Conservation (phyloP, 1,284 basidiomycete genomes). For the Sanghuangporus baumii region DNA sequence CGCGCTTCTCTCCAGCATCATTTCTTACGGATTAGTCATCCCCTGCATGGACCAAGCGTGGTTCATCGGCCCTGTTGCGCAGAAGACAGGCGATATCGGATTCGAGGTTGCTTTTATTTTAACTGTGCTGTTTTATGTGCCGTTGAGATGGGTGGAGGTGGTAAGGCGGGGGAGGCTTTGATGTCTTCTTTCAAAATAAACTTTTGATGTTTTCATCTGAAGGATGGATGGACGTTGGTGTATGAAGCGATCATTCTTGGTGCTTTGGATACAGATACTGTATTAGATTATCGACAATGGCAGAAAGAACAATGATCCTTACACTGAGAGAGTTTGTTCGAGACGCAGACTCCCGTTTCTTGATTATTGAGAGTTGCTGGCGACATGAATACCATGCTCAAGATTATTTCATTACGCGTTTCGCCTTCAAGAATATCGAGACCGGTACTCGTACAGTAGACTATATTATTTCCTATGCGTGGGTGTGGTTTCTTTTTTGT, state of each 20-base stretch:
- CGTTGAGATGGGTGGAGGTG: slow-evolving; percentile 42
- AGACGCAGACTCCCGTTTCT: too few species aligned
- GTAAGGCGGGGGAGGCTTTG: slow-evolving; percentile 25
- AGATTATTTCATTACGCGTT: too few species aligned
- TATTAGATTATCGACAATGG: too few species aligned
- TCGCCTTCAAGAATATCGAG: too few species aligned
- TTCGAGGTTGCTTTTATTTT: slow-evolving; percentile 63
- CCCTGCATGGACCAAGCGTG: slow-evolving; percentile 69
- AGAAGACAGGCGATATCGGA: slow-evolving; percentile 69
- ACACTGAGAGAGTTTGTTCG: too few species aligned
- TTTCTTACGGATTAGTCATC: slow-evolving; percentile 54
- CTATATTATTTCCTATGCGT: background rate
- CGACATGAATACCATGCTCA: too few species aligned
- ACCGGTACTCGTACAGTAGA: too few species aligned
- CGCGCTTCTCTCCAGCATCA: slow-evolving; percentile 46
- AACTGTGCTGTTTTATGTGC: slow-evolving; percentile 50
- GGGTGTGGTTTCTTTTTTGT: background rate
- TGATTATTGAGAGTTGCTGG: too few species aligned
- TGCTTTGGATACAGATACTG: too few species aligned
- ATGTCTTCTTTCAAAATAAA: background rate
- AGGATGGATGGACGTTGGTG: background rate
- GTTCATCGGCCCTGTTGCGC: slow-evolving; percentile 69
- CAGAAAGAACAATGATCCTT: too few species aligned
- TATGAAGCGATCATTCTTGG: background rate
- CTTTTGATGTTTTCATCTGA: background rate